Base-by-base conservation (phyloP, 2,329 filamentous ascomycete genomes). In the Diaporthe capsici region DNA sequence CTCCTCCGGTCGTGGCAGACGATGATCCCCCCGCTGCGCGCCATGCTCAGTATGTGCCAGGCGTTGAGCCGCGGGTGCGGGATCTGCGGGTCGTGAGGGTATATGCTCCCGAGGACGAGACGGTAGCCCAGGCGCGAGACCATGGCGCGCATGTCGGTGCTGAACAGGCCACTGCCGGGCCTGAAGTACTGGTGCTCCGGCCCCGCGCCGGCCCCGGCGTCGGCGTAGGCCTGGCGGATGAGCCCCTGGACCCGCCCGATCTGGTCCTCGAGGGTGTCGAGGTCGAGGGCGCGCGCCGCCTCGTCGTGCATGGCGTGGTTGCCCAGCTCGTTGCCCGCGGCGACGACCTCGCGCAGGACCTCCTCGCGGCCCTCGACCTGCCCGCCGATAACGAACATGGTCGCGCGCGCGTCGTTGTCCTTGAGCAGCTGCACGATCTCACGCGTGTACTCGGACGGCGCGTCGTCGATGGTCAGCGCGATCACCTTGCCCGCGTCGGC, bases 301-400 rank as follows among this genome's bases (percentile, higher is more conserved):
- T 97, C 94, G 84, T 98, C 95, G 82, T 92, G 90, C 94, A 97
- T 96, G 13, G 94, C 95, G 84, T 98, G 95, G 84, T 98, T 98
- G 34, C 90, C 95, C 4, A 98, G 87, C 86, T 95, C 94, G 82
- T 94, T 90, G 31, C 92, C 92, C 67, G 84, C 86, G 51, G 86
- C 85, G n/a, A 94, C 86, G 1, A 94, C 85, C 53, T 90, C 86
- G 58, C 87, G 84, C 44, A 95, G 86, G 4, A 88, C 83, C 8
- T 86, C 84, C 80, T 92, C 88, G 39, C 87, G 80, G 12, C 81
- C 82, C 4, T 86, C 79, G 13, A 95, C 92, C 85, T 98, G 95
- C 3, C 89, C 89, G 12, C 95, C 95, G 79, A 98, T 98, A 44
- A 97, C 89, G 83, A 98, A 98, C 83, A 98, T 97, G 0, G 95